Base-by-base conservation (phyloP, 805 yeast species). In the Metschnikowia bowlesiae region DNA sequence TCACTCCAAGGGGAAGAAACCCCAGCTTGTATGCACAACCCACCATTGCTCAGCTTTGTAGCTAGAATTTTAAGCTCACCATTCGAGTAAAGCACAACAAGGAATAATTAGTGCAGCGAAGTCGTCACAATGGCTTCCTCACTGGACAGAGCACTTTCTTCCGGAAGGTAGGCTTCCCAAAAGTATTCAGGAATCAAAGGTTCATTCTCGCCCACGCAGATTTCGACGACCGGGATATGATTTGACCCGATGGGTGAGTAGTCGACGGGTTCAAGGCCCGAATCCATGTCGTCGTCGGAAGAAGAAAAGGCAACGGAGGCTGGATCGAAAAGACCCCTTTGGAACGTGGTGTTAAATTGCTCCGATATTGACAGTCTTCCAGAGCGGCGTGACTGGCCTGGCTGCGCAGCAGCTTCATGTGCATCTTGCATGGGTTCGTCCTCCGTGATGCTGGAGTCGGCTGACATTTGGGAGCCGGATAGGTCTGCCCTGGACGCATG, bases 221-320 rank as follows among this genome's bases (percentile, higher is more conserved):
- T 71, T 30, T 73, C 78, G 6, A 75, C 70, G 29, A 73, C 78
- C 35, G 67, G 70, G 11, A 73, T 75, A 51, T 64, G 68, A 57
- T 71, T 49, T 13, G 53, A 39, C 6, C 55, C 53, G 4, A 44
- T 31, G n/a, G 47, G 41, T 1, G 41, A 36, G 31, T 36, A 44
- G 2, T 36, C 36, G 8, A 26, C 16, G 13, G 38, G 9, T 22
- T 22, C 26, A 18, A 30, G 46, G 11, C 45, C 54, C 18, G 48
- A 9, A 18, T 51, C 52, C 54, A 48, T 51, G 1, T 51, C 53
- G 34, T 52, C 53, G 29, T 44, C 44, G 8, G 51, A 46, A 6
- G 45, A 42, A 6, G 38, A 42, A 16, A 32, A 42, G 2, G 45
- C 32, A 6, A 36, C 26, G 6, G 38, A 9, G 6, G 8, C 38